Conservation (phyloP, 139 green algal genomes). For the Mesotaenium endlicherianum region DNA sequence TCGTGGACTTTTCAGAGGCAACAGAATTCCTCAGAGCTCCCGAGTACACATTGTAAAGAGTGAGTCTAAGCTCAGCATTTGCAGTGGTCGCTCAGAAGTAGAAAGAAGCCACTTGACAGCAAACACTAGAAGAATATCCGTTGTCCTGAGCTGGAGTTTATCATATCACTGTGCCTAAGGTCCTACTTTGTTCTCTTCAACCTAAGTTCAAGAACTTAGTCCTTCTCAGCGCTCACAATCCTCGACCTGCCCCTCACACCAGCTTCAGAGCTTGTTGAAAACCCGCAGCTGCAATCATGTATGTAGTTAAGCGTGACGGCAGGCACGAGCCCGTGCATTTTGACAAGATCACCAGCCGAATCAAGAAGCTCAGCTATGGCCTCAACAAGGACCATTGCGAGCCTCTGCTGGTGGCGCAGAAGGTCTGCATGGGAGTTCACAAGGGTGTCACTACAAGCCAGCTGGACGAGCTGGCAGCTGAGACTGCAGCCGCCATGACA, state of each 20-base stretch:
- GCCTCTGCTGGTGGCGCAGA: conserved; percentile 94
- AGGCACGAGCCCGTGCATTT: conserved; percentile 86
- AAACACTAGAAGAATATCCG: too few species aligned
- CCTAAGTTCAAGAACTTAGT: background rate
- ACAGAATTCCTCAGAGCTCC: too few species aligned
- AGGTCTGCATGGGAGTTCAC: conserved; percentile 68
- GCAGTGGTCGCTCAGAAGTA: too few species aligned
- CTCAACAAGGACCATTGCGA: conserved; percentile 76
- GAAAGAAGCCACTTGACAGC: too few species aligned
- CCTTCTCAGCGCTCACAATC: too few species aligned
- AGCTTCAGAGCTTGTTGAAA: background rate
- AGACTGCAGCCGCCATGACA: conserved; percentile 96
- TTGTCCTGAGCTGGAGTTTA: too few species aligned
- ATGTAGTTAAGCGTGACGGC: conserved; percentile 90
- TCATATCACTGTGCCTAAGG: background rate
- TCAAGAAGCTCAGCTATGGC: conserved; percentile 94
- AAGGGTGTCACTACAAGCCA: conserved; percentile 94
- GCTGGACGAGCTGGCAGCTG: conserved; percentile 95
- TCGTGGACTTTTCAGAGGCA: too few species aligned
- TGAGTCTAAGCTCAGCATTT: too few species aligned
- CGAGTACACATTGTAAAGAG: too few species aligned
- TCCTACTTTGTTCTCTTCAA: background rate
- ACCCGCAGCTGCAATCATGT: conserved; percentile 63
- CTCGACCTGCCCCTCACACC: background rate
- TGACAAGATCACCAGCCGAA: conserved; percentile 97